Evolutionary conservation across 1,284 basidiomycete genomes (phyloP).

Genomic region (Ceratobasidium papillatum): DNA sequence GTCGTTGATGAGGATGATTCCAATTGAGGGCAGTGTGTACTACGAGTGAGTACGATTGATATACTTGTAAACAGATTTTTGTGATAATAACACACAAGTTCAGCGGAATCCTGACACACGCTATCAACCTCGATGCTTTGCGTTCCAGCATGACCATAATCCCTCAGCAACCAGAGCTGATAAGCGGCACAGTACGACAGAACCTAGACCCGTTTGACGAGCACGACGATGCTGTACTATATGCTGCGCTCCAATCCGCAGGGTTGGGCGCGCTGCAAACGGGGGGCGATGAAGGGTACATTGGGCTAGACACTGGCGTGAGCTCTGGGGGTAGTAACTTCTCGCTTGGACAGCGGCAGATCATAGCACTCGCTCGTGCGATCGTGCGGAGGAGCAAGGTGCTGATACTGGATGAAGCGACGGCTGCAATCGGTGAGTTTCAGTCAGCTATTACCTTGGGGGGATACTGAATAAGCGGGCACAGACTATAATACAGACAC

Average conservation of each 20-base stretch:
- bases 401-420: conserved; percentile 60
- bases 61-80: background rate
- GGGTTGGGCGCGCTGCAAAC: conserved; percentile 50
- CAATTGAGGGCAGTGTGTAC: conserved; percentile 56
- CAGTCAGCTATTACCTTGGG: background rate
- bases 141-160: conserved; percentile 58
- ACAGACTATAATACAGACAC: conserved; percentile 52
- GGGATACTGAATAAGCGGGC: background rate
- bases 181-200: conserved; percentile 63
- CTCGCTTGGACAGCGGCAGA: conserved; percentile 74
- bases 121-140: conserved; percentile 70
- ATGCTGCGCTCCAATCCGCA: conserved; percentile 58
- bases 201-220: conserved; percentile 76
- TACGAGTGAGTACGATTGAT: conserved; percentile 50
- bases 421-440: conserved; percentile 31
- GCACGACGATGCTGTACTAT: conserved; percentile 68
- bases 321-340: conserved; percentile 70
- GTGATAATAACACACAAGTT: background rate
- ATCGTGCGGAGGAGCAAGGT: conserved; percentile 61
- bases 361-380: conserved; percentile 41
- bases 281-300: conserved; percentile 51
- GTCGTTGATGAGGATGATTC: conserved; percentile 55
- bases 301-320: conserved; percentile 56
- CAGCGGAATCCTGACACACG: conserved; percentile 47
- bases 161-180: conserved; percentile 69